A percentile compares a stretch with the other conserved stretches of the same genome.
Evolutionary conservation across 345 rosid genomes (phyloP).

Genomic region (Gynandropsis gynandra): DNA sequence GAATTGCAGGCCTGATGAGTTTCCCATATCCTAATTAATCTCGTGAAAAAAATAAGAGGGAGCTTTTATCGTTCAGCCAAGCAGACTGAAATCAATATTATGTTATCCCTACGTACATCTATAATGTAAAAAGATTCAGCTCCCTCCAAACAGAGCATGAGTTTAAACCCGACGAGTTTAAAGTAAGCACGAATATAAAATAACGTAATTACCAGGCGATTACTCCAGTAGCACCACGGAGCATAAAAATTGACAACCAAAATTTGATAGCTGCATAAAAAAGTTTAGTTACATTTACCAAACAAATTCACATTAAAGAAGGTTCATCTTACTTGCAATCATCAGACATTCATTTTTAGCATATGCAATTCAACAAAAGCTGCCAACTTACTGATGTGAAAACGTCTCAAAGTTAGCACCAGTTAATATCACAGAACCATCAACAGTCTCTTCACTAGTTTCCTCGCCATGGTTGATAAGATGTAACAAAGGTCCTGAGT

Average conservation of each 20-base stretch:
- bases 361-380: conserved; percentile 13
- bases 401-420: conserved; percentile 56
- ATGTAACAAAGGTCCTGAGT: conserved; percentile 48
- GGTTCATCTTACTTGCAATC: neutral
- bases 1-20: conserved; percentile 2
- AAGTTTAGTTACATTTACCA: conserved; percentile 16
- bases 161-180: neutral
- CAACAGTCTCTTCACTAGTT: conserved; percentile 49
- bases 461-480: conserved; percentile 85
- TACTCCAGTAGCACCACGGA: conserved; percentile 99
- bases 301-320: neutral
- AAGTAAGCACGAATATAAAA: conserved; percentile 8
- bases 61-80: conserved; percentile 13
- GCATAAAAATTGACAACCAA: conserved; percentile 89
- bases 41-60: conserved; percentile 6
- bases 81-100: conserved; percentile 9
- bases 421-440: conserved; percentile 54
- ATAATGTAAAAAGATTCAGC: neutral
- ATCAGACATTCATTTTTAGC: conserved; percentile 5
- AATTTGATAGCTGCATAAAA: conserved; percentile 68
- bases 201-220: conserved; percentile 65
- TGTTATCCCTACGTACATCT: conserved; percentile 7
- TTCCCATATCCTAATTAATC: conserved; percentile 4
- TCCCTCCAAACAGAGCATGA: conserved; percentile 10
- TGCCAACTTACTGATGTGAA: conserved; percentile 63